phyloP scores from a whole-genome alignment of 164 flowering plant species.

The Tetracentron sinense region DNA sequence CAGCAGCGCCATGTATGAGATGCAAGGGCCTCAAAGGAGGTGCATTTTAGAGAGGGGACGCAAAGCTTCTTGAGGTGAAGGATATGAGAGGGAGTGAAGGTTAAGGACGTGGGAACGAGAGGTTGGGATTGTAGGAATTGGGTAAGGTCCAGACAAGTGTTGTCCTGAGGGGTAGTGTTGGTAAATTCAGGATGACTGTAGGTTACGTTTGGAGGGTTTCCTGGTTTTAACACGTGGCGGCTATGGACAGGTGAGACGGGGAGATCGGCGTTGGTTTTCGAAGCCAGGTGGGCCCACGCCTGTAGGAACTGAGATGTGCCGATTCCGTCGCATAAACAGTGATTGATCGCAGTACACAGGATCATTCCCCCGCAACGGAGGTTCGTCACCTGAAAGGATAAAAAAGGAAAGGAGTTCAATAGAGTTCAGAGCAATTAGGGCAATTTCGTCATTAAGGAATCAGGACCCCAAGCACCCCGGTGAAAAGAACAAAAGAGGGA shows the following conservation, averaged over 20 bases:
- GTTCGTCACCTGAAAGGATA: constrained; percentile 56
- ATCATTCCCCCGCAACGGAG: constrained; percentile 83
- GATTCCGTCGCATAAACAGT: constrained; percentile 83
- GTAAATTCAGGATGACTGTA: constrained; percentile 50
- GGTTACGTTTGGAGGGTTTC: constrained; percentile 31
- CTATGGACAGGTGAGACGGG: constrained; percentile 46
- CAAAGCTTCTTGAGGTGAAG: constrained; percentile 59
- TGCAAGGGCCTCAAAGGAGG: constrained; percentile 81
- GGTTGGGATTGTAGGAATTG: constrained; percentile 50
- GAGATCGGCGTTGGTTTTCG: constrained; percentile 28
- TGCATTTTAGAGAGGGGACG: constrained; percentile 68
- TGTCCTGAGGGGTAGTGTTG: constrained; percentile 12
- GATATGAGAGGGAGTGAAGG: constrained; percentile 54
- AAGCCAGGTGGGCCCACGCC: constrained; percentile 72
- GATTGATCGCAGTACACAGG: constrained; percentile 72
- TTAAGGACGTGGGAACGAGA: constrained; percentile 47
- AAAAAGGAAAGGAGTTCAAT: neutral
- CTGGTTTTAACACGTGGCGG: constrained; percentile 58
- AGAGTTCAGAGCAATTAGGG: neutral
- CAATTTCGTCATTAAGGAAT: neutral
- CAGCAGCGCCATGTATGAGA: constrained; percentile 90
- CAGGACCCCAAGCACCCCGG: too few relatives aligned
- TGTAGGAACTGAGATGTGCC: constrained; percentile 80
- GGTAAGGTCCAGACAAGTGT: constrained; percentile 18
- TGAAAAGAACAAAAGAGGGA: too few relatives aligned